Evolutionary conservation across 768 basidiomycete genomes (phyloP).

Genomic region (Serendipita vermifera): DNA sequence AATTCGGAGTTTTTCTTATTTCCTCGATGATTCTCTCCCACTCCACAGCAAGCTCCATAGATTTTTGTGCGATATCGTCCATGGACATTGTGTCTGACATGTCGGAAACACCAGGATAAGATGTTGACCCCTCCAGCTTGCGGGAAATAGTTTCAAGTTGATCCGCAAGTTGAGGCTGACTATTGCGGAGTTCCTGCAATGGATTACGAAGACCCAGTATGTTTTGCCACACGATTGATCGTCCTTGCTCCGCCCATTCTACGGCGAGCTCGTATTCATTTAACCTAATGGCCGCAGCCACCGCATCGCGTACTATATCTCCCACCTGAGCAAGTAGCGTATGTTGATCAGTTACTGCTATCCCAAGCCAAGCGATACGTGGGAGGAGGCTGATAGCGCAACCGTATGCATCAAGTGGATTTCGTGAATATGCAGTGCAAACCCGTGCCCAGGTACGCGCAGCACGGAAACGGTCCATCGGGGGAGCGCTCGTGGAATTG

Average conservation of each 20-base stretch:
- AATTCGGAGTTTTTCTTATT: neutral
- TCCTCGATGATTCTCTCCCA: neutral
- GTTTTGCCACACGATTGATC: constrained; percentile 22
- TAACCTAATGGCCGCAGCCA: neutral
- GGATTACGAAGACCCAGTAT: constrained; percentile 20
- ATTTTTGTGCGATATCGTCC: neutral
- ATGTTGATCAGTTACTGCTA: neutral
- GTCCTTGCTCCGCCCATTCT: constrained; percentile 23
- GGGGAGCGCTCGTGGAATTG: neutral
- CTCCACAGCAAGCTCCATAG: neutral
- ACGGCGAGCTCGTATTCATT: constrained; percentile 15
- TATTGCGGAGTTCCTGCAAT: constrained; percentile 17
- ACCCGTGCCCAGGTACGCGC: neutral
- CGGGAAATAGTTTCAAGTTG: neutral
- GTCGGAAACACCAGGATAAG: neutral
- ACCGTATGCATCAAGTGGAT: neutral
- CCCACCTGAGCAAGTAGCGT: neutral
- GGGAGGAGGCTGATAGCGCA: neutral
- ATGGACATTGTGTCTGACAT: neutral
- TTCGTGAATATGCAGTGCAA: neutral
- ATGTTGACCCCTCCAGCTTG: neutral
- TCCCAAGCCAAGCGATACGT: neutral
- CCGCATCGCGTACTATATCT: neutral
- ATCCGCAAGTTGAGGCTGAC: constrained; percentile 12
- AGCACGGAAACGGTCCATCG: neutral